These are phyloP conservation scores for Heliamphora pulchella DNA, from an alignment of 179 eudicot species.

Conservation along the genomic window DNA sequence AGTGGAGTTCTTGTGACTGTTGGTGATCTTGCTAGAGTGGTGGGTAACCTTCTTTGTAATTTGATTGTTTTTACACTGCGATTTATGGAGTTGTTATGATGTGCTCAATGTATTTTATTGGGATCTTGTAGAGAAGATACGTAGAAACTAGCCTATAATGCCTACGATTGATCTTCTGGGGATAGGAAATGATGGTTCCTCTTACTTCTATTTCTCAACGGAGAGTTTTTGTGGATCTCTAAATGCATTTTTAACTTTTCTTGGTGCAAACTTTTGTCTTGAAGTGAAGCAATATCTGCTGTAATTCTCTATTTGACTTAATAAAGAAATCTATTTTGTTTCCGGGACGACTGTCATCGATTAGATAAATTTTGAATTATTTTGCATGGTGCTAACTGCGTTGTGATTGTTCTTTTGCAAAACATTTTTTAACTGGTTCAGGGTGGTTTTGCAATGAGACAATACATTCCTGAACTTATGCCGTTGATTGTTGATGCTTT, in stretches of 20 bases:
- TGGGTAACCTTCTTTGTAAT: slow-evolving; percentile 31
- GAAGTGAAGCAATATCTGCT: background rate
- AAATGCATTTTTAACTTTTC: slow-evolving; percentile 1
- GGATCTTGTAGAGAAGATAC: background rate
- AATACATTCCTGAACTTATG: slow-evolving; percentile 86
- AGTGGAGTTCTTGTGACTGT: slow-evolving; percentile 87
- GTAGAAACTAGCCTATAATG: background rate
- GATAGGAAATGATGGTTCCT: background rate
- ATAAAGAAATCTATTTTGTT: slow-evolving; percentile 1
- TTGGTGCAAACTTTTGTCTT: background rate
- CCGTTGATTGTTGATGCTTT: slow-evolving; percentile 90
- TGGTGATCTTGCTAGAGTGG: slow-evolving; percentile 99
- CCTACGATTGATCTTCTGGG: background rate
- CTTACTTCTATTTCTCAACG: background rate
- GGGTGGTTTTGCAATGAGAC: slow-evolving; percentile 99
- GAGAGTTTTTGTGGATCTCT: background rate
- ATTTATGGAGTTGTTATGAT: background rate
- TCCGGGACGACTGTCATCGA: background rate
- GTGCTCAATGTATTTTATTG: background rate
- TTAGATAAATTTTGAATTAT: background rate
- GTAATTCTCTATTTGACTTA: background rate
- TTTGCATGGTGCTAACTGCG: background rate
- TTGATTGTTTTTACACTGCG: background rate
- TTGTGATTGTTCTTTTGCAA: background rate
- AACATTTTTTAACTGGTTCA: slow-evolving; percentile 22